Evolutionary conservation across 1,284 basidiomycete genomes (phyloP).

Genomic region (Somion occarium): DNA sequence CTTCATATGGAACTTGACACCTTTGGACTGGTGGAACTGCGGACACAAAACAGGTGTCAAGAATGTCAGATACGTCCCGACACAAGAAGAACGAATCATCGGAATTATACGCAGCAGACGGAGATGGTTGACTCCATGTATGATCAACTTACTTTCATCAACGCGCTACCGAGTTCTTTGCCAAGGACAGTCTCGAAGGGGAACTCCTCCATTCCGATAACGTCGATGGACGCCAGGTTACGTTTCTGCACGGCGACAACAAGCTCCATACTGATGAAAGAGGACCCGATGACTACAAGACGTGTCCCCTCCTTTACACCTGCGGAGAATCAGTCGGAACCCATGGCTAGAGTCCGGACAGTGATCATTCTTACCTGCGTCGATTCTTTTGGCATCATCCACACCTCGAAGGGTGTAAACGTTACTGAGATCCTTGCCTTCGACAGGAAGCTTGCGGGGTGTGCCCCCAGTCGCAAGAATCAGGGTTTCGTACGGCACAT

Average conservation of each 20-base stretch:
- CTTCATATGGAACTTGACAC: slow-evolving; percentile 81
- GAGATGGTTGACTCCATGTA: too few relatives aligned
- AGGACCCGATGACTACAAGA: slow-evolving; percentile 83
- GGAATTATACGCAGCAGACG: neutral
- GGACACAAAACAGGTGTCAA: neutral
- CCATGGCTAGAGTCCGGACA: neutral
- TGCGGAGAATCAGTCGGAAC: slow-evolving; percentile 2
- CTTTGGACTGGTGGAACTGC: slow-evolving; percentile 75
- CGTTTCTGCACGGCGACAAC: slow-evolving; percentile 73
- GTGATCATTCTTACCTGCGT: slow-evolving; percentile 45
- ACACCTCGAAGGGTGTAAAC: slow-evolving; percentile 77
- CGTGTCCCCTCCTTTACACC: slow-evolving; percentile 61
- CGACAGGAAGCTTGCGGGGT: slow-evolving; percentile 73
- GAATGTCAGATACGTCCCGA: too few relatives aligned
- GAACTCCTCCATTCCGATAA: slow-evolving; percentile 82
- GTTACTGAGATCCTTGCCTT: slow-evolving; percentile 73
- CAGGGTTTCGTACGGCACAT: slow-evolving; percentile 65
- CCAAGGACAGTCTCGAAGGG: slow-evolving; percentile 85
- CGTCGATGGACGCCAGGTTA: slow-evolving; percentile 72
- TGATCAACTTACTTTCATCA: slow-evolving; percentile 74
- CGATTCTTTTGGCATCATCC: slow-evolving; percentile 73
- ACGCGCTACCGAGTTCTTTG: slow-evolving; percentile 72
- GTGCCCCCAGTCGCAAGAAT: slow-evolving; percentile 70
- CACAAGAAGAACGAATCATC: neutral
- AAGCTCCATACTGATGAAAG: slow-evolving; percentile 94